Base-by-base conservation (phyloP, 352 stramenopile species). In the Phytophthora ramorum region DNA sequence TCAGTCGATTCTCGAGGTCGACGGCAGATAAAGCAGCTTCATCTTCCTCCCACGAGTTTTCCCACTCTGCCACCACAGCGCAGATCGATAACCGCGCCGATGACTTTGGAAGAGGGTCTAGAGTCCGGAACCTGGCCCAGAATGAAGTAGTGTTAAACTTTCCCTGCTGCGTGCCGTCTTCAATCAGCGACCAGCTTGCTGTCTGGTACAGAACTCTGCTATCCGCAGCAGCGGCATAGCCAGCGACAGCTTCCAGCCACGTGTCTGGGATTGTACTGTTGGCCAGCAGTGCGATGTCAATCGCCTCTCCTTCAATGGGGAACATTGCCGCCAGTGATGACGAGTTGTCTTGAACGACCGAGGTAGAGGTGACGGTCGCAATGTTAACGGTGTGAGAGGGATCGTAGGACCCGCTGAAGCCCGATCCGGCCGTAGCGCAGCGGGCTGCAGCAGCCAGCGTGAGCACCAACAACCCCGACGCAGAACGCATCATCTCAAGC, bases 61-160 rank as follows among this genome's bases (percentile, higher is more conserved):
- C 51, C 69, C 75, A 81, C 12, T 80, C 47, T 0, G 49, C 62
- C 30, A 79, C 45, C 41, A 68, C 67, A 13, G 76, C 30, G 13
- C 75, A 83, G 9, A 70, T 32, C 12, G 52, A 63, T 17, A 64
- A 7, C 7, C 28, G 19, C 2, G 16, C 24, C 8, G 14, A 50
- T 43, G 20, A 7, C 17, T 22, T 45, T 10, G 17, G 24, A 19
- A 4, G 37, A 13, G 41, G 9, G 19, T 58, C 58, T 17, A 60
- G n/a, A 12, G 58, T 8, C 24, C 73, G 41, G 30, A 83, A 81
- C 17, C 72, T 69, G 4, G 68, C 72, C 72, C 72, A 83, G 28
- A 46, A 63, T 34, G 70, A 65, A 2, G 49, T 50, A 24, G 3
- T 3, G 22, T 24, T 24, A 0, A 77, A 34, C 9, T 45, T 44